Percentiles rank a stretch among this genome's conserved stretches.
These are phyloP conservation scores for Royoungia palumana DNA, from an alignment of 768 basidiomycete genomes.

Conservation along the genomic window DNA sequence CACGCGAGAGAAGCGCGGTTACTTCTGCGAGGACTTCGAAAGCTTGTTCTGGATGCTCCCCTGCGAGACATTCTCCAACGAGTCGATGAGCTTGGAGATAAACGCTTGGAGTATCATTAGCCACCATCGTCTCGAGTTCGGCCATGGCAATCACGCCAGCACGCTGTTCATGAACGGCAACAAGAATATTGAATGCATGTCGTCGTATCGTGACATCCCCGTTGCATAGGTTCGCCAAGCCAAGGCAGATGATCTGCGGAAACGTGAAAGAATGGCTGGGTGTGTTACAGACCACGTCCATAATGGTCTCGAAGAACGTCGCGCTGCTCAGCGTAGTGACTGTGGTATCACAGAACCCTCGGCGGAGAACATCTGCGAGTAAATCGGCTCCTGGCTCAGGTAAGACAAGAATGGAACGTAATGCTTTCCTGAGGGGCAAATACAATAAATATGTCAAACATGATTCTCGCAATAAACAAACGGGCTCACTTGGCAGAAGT, in stretches of 20 bases:
- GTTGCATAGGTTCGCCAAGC: conserved; percentile 83
- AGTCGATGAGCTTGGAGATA: conserved; percentile 79
- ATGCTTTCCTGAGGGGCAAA: conserved; percentile 57
- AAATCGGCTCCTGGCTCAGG: conserved; percentile 54
- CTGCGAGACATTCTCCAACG: conserved; percentile 75
- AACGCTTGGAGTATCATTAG: conserved; percentile 68
- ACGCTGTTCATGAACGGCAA: conserved; percentile 64
- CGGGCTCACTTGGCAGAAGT: conserved; percentile 61
- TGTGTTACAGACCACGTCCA: conserved; percentile 58
- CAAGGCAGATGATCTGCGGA: conserved; percentile 71
- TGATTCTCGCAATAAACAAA: background rate
- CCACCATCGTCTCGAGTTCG: conserved; percentile 69
- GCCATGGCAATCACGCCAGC: conserved; percentile 67
- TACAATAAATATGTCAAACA: conserved; percentile 8
- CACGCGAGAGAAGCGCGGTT: conserved; percentile 65
- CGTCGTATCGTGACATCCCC: conserved; percentile 58
- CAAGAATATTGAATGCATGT: conserved; percentile 76
- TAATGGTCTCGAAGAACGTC: conserved; percentile 76
- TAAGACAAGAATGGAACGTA: conserved; percentile 64
- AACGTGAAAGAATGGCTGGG: conserved; percentile 63
- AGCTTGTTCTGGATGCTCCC: conserved; percentile 67
- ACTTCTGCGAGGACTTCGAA: conserved; percentile 66
- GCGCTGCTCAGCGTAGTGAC: conserved; percentile 49
- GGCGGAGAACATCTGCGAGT: conserved; percentile 60
- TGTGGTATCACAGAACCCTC: conserved; percentile 63